Percentiles rank a stretch among this genome's conserved stretches.
These are phyloP conservation scores for Ceratonia siliqua DNA, from an alignment of 306 rosid genomes.

Conservation along the genomic window DNA sequence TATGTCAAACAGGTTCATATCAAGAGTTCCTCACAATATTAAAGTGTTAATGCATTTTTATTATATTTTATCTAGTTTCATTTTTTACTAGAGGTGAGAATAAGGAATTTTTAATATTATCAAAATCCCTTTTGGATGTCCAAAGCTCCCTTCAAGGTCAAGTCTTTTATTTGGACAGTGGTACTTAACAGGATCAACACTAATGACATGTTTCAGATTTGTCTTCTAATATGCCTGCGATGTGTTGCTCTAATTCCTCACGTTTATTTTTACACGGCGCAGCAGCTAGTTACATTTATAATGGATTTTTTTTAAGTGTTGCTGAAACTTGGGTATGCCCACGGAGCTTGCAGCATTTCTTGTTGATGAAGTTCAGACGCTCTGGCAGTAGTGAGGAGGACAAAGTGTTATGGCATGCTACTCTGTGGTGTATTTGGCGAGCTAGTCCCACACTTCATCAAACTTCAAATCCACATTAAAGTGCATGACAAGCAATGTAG, in stretches of 20 bases:
- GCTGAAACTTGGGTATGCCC: not conserved
- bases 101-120: not conserved
- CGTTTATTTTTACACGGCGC: not conserved
- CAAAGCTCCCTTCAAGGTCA: not conserved
- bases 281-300: not conserved
- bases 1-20: not conserved
- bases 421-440: not conserved
- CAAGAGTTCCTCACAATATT: not conserved
- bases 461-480: constrained; percentile 17
- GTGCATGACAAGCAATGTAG: constrained; percentile 16
- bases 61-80: not conserved
- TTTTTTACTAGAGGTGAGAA: not conserved
- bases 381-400: not conserved
- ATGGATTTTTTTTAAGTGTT: not conserved
- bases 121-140: not conserved
- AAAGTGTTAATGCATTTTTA: not conserved
- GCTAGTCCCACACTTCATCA: not conserved
- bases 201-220: not conserved
- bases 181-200: not conserved
- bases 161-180: not conserved
- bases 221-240: not conserved
- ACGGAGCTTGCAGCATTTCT: not conserved
- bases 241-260: not conserved
- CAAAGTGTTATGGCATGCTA: not conserved
- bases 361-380: not conserved